Evolutionary conservation across 2,329 filamentous ascomycete species (phyloP).

Genomic region (Fusarium sp.): DNA sequence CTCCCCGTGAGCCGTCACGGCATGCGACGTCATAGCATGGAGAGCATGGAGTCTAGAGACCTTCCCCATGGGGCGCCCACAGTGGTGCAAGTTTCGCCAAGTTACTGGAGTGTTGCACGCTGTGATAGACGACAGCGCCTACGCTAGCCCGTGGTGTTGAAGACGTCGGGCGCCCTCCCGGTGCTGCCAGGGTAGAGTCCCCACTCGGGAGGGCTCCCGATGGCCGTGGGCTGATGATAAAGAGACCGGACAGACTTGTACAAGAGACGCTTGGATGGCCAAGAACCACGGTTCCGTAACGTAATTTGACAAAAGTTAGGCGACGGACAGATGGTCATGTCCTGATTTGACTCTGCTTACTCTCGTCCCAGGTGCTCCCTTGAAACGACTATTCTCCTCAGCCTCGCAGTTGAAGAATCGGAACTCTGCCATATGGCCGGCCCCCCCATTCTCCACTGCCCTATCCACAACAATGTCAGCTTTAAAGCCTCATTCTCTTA

Average conservation of each 20-base stretch:
- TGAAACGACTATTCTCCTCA: not conserved
- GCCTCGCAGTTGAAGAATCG: constrained; percentile 6
- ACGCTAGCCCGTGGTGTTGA: constrained; percentile 6
- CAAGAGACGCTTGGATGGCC: constrained; percentile 6
- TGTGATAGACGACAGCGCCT: constrained; percentile 6
- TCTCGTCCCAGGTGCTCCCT: not conserved
- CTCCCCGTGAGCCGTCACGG: not conserved
- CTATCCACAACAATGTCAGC: not conserved
- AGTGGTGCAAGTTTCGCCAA: constrained; percentile 15
- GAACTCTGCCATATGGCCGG: not conserved
- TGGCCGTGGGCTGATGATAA: constrained; percentile 7
- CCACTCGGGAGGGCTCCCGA: constrained; percentile 3
- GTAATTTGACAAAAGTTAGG: constrained; percentile 1
- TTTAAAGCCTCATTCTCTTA: constrained; percentile 4
- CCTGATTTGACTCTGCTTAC: constrained; percentile 1
- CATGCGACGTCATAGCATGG: constrained; percentile 8
- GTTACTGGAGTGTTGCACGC: not conserved
- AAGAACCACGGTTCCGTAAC: not conserved
- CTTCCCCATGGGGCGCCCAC: constrained; percentile 10
- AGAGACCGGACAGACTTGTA: not conserved
- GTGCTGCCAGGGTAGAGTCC: not conserved
- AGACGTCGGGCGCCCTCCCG: not conserved
- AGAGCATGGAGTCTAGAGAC: not conserved
- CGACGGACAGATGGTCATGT: not conserved
- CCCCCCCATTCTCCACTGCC: not conserved